Evolutionary conservation across 768 basidiomycete species (phyloP), one percentile per base, ranked within the genome.

Genomic region (Tremella yokohamensis): DNA sequence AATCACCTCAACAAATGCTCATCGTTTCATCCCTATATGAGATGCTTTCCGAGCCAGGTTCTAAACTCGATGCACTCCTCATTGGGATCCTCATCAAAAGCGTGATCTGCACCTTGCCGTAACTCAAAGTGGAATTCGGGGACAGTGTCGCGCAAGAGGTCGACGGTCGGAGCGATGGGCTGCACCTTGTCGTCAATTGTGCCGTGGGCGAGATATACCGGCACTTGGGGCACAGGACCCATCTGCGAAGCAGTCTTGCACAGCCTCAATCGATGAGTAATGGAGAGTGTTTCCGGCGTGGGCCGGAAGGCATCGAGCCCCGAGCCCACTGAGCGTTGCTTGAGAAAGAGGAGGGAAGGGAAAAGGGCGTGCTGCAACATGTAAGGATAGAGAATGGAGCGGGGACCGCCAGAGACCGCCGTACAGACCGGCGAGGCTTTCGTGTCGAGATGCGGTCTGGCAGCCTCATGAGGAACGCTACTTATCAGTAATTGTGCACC

Each of bases 331-430:
- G 66, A 65, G 25, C 61, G 57, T 52, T 70, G 71, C 9, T 44
- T 63, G 19, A 61, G 49, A 57, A 73, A 70, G n/a, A 73, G 50
- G 9, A 73, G 49, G 4, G 57, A 61, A 34, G 72, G 69, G 62
- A 70, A 70, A 15, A 73, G 54, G 19, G 38, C 62, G 49, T 73
- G 72, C 56, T 73, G 72, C 4, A 73, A 58, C 72, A 73, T 73
- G 58, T 73, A 73, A 1, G 63, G 52, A 56, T 73, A 73, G 8
- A 73, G 59, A 47, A 70, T 62, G 3, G 69, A 70, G 42, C 72
- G 55, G 9, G 72, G 69, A 11, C 69, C 69, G 29, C 67, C 72
- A 3, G 69, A 68, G 18, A 60, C 38, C 24, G 72, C 57, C 2
- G 69, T 60, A 34, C 49, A 58, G 25, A 69, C 51, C 18, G 72